Conservation (phyloP, 805 yeast species). For the Dipodascopsis uninucleata region DNA sequence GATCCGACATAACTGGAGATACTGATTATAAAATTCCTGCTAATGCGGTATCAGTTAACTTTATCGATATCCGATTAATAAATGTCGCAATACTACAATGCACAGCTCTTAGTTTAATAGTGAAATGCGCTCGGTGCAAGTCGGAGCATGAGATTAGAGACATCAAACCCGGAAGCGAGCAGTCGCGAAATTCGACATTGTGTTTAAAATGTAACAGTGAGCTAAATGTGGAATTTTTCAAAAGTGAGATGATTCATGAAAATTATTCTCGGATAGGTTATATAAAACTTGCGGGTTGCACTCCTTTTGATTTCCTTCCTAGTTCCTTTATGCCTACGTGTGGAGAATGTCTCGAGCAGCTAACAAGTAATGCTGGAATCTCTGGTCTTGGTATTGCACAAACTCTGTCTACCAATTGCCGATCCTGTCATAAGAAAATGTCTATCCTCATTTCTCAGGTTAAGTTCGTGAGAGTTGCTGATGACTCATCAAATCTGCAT, state of each 20-base stretch:
- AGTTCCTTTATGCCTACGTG: slow-evolving; percentile 39
- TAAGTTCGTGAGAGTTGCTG: slow-evolving; percentile 34
- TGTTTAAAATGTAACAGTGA: slow-evolving; percentile 39
- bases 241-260: slow-evolving; percentile 38
- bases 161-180: slow-evolving; percentile 36
- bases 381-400: slow-evolving; percentile 37
- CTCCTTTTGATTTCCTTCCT: slow-evolving; percentile 38
- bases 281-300: slow-evolving; percentile 41
- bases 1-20: slow-evolving; percentile 7
- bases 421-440: slow-evolving; percentile 39
- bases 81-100: slow-evolving; percentile 38
- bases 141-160: slow-evolving; percentile 36
- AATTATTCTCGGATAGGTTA: slow-evolving; percentile 35
- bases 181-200: slow-evolving; percentile 32
- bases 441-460: slow-evolving; percentile 36
- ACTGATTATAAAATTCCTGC: slow-evolving; percentile 11
- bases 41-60: slow-evolving; percentile 37
- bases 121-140: slow-evolving; percentile 41
- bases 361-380: slow-evolving; percentile 31
- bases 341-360: slow-evolving; percentile 35
- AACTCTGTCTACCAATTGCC: slow-evolving; percentile 35
- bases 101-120: slow-evolving; percentile 35
- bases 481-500: slow-evolving; percentile 24
- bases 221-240: slow-evolving; percentile 37
- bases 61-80: slow-evolving; percentile 35